phyloP scores from a whole-genome alignment of 257 asterid species.

The Plantago major region DNA sequence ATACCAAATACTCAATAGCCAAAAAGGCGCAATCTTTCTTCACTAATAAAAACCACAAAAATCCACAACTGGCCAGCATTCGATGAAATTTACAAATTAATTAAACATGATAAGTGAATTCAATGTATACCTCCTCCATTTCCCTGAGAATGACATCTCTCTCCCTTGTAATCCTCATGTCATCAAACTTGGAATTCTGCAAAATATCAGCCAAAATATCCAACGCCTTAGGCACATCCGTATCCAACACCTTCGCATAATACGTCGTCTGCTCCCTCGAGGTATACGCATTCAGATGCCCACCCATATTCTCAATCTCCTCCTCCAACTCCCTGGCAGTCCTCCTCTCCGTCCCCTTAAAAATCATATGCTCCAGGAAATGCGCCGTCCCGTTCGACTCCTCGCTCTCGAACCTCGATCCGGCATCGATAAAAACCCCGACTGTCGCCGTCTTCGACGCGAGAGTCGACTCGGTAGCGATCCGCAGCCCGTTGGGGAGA shows the following conservation, averaged over 20 bases:
- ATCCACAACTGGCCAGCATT: neutral
- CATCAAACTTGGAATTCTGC: slow-evolving; percentile 75
- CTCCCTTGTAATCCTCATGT: slow-evolving; percentile 62
- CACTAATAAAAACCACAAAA: neutral
- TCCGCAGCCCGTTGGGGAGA: slow-evolving; percentile 77
- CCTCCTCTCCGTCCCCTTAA: slow-evolving; percentile 85
- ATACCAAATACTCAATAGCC: no score
- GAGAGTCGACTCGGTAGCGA: slow-evolving; percentile 82
- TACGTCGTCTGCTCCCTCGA: slow-evolving; percentile 92
- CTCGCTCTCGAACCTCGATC: slow-evolving; percentile 82
- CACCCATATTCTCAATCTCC: slow-evolving; percentile 97
- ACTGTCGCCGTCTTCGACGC: slow-evolving; percentile 70
- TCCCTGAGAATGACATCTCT: slow-evolving; percentile 88
- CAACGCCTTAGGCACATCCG: slow-evolving; percentile 57
- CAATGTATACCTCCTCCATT: slow-evolving; percentile 76
- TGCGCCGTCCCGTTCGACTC: slow-evolving; percentile 88
- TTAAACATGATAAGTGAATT: neutral
- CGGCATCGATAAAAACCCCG: slow-evolving; percentile 93
- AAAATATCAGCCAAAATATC: slow-evolving; percentile 80
- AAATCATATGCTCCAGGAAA: slow-evolving; percentile 93
- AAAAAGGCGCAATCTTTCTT: no score
- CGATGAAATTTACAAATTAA: no score
- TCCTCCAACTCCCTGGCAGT: slow-evolving; percentile 69
- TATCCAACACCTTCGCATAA: slow-evolving; percentile 73
- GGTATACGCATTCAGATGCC: slow-evolving; percentile 92